A percentile compares a stretch with the other conserved stretches of the same genome.
Evolutionary conservation across 1,284 basidiomycete species (phyloP).

Genomic region (Puccinia sorghi): DNA sequence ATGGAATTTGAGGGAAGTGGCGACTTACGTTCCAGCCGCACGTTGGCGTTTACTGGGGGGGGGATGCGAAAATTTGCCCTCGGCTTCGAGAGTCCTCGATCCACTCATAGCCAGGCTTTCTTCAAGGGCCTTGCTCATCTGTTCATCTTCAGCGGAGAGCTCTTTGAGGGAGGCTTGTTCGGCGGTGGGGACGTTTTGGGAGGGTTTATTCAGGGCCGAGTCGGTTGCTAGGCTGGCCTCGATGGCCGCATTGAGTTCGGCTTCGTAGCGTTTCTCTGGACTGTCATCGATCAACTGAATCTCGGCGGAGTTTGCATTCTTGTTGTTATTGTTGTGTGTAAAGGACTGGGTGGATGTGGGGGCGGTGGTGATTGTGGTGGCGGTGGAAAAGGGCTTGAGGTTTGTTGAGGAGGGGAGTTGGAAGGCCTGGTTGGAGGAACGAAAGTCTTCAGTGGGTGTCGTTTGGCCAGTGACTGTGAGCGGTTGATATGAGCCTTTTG

Average conservation of each 20-base stretch:
- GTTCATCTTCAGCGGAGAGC: constrained; percentile 44
- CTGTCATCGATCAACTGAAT: constrained; percentile 20
- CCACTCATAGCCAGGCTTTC: constrained; percentile 50
- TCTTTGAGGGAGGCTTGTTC: constrained; percentile 28
- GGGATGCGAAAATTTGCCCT: constrained; percentile 33
- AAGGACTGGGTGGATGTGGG: background rate
- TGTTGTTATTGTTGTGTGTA: background rate
- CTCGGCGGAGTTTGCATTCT: background rate
- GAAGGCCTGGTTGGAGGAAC: constrained; percentile 22
- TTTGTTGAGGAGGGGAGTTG: background rate
- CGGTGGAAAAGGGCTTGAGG: background rate
- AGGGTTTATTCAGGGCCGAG: constrained; percentile 8
- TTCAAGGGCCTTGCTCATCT: constrained; percentile 50
- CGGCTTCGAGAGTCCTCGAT: constrained; percentile 27
- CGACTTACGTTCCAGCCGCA: constrained; percentile 24
- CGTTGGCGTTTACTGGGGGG: constrained; percentile 20
- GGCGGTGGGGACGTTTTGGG: background rate
- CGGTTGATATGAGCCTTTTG: constrained; percentile 45
- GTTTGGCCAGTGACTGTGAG: constrained; percentile 47
- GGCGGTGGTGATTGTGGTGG: background rate
- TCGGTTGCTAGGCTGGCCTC: constrained; percentile 40
- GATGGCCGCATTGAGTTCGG: constrained; percentile 47
- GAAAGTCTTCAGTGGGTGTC: constrained; percentile 43
- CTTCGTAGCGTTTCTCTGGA: constrained; percentile 33
- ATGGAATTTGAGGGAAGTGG: background rate